Percentiles rank a stretch among this genome's conserved stretches.
These are phyloP conservation scores for Orbilia blumenaviensis DNA, from an alignment of 2,329 filamentous ascomycete genomes.

Conservation along the genomic window DNA sequence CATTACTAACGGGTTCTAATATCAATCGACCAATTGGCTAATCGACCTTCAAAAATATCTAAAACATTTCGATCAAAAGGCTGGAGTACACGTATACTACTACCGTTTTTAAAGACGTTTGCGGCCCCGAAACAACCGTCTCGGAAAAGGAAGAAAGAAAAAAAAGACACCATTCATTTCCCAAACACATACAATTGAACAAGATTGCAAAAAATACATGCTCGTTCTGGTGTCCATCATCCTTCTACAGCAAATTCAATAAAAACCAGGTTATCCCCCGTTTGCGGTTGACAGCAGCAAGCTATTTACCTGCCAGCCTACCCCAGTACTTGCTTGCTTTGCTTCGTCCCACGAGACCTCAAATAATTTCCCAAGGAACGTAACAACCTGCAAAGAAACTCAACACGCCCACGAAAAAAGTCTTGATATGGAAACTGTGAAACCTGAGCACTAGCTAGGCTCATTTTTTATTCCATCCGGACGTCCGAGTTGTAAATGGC, in stretches of 20 bases:
- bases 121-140: slow-evolving; percentile 19
- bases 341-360: not conserved
- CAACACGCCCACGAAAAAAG: not conserved
- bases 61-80: too few species aligned
- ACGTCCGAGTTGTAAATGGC: too few species aligned
- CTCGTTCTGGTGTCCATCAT: slow-evolving; percentile 1
- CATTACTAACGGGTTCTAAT: not conserved
- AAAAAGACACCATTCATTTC: not conserved
- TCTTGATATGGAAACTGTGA: slow-evolving; percentile 20
- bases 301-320: too few species aligned
- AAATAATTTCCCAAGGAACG: slow-evolving; percentile 12
- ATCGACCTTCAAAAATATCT: not conserved
- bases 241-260: slow-evolving; percentile 9
- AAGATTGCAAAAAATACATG: not conserved
- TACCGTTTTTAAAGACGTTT: too few species aligned
- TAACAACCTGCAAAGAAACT: too few species aligned
- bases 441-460: not conserved
- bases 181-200: not conserved
- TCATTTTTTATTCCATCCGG: not conserved
- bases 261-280: slow-evolving; percentile 36
- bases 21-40: not conserved
- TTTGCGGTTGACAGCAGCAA: slow-evolving; percentile 28
- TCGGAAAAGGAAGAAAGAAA: too few species aligned
- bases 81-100: too few species aligned
- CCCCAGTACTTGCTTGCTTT: not conserved